Conservation (phyloP, 192 early-diverging fungal genomes). For the Backusella westeae region DNA sequence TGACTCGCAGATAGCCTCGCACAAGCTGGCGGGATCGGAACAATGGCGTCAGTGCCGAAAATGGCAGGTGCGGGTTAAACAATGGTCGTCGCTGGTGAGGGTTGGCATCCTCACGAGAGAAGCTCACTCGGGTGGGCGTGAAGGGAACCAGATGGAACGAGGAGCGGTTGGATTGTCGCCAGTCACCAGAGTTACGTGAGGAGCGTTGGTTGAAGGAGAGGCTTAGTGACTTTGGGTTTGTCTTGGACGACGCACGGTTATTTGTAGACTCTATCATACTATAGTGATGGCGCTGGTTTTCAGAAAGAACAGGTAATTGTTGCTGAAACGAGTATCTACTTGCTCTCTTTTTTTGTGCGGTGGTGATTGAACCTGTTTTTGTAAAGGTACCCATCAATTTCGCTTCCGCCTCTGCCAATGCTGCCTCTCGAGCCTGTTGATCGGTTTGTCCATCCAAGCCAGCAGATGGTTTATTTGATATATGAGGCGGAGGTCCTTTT, state of each 20-base stretch:
- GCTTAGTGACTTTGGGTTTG: neutral
- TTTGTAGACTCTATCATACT: neutral
- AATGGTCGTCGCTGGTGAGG: conserved; percentile 51
- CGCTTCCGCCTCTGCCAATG: conserved; percentile 40
- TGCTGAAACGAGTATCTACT: conserved; percentile 8
- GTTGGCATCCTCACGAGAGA: conserved; percentile 44
- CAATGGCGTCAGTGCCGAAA: conserved; percentile 48
- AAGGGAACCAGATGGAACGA: conserved; percentile 38
- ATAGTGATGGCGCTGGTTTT: neutral
- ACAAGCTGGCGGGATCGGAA: conserved; percentile 53
- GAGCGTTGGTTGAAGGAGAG: conserved; percentile 21
- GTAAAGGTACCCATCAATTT: conserved; percentile 41
- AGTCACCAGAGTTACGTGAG: conserved; percentile 45
- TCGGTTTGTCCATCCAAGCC: neutral
- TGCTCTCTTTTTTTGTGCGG: conserved; percentile 3
- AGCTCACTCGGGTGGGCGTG: conserved; percentile 45
- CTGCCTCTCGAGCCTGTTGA: conserved; percentile 26
- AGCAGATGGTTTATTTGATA: neutral
- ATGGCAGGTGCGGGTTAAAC: conserved; percentile 56
- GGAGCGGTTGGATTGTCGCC: conserved; percentile 28
- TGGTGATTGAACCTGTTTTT: neutral
- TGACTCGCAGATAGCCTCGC: conserved; percentile 79
- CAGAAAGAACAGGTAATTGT: conserved; percentile 11
- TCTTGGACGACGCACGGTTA: neutral
- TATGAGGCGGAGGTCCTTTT: conserved; percentile 41